These are phyloP conservation scores for Lentithecium fluviatile DNA, from an alignment of 495 filamentous ascomycete genomes.

Conservation along the genomic window DNA sequence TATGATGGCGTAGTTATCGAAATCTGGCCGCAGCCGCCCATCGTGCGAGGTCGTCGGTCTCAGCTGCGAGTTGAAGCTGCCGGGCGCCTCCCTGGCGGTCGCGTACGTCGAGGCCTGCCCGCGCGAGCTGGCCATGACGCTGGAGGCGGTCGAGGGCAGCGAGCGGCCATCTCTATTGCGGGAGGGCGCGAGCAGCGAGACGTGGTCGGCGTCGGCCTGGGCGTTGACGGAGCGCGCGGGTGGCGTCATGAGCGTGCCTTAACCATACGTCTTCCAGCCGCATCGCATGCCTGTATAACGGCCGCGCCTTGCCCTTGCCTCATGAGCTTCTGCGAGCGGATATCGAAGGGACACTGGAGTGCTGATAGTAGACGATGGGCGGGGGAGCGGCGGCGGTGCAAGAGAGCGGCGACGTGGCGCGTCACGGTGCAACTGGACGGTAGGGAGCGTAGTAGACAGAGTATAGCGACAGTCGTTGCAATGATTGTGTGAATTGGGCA, in stretches of 20 bases:
- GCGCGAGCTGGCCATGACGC: slow-evolving; percentile 32
- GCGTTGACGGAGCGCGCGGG: slow-evolving; percentile 34
- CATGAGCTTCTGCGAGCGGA: slow-evolving; percentile 16
- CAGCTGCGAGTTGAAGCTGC: slow-evolving; percentile 90
- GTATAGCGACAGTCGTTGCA: not conserved
- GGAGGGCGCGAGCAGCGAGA: slow-evolving; percentile 38
- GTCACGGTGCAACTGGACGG: slow-evolving; percentile 4
- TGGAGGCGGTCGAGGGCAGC: slow-evolving; percentile 33
- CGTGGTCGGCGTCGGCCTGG: slow-evolving; percentile 33
- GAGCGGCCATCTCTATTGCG: slow-evolving; percentile 44
- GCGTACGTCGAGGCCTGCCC: slow-evolving; percentile 39
- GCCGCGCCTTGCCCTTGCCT: slow-evolving; percentile 19
- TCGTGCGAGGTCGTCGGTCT: slow-evolving; percentile 70
- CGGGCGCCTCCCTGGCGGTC: slow-evolving; percentile 60
- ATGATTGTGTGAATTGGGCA: not conserved
- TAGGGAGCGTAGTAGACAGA: slow-evolving; percentile 21
- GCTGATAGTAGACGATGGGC: slow-evolving; percentile 13
- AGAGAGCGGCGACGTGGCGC: slow-evolving; percentile 7
- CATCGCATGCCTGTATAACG: slow-evolving; percentile 32
- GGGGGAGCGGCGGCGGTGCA: slow-evolving; percentile 13
- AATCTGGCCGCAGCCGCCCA: slow-evolving; percentile 66
- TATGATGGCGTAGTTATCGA: slow-evolving; percentile 57
- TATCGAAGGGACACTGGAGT: not conserved
- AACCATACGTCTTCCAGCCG: slow-evolving; percentile 33
- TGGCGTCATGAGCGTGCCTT: slow-evolving; percentile 42